These are phyloP conservation scores for Phytophthora ramorum DNA, from an alignment of 352 stramenopile species.

Conservation along the genomic window DNA sequence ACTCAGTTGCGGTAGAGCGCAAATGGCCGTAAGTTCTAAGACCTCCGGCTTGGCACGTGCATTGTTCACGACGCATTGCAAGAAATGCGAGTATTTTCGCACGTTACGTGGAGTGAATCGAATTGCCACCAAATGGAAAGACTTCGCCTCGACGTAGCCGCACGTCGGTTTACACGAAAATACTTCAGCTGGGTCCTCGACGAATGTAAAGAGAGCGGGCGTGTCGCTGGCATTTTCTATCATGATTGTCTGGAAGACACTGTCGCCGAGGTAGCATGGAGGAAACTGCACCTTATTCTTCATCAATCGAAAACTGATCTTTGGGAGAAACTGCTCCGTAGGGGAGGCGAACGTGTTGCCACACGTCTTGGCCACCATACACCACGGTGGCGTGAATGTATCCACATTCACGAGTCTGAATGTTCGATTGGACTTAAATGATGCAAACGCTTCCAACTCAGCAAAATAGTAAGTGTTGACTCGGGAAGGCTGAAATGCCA, in stretches of 20 bases:
- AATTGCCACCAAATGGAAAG: slow-evolving; percentile 86
- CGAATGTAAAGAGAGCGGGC: slow-evolving; percentile 87
- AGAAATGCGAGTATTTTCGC: slow-evolving; percentile 54
- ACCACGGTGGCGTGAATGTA: slow-evolving; percentile 93
- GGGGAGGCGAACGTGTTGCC: slow-evolving; percentile 90
- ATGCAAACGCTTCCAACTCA: slow-evolving; percentile 89
- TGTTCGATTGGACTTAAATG: slow-evolving; percentile 93
- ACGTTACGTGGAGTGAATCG: slow-evolving; percentile 65
- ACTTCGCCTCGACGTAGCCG: slow-evolving; percentile 79
- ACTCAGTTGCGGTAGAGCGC: slow-evolving; percentile 59
- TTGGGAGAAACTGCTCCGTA: slow-evolving; percentile 90
- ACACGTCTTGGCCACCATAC: slow-evolving; percentile 65
- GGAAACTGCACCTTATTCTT: slow-evolving; percentile 84
- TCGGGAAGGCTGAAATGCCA: slow-evolving; percentile 81
- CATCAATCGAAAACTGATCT: slow-evolving; percentile 66
- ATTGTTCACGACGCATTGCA: slow-evolving; percentile 85
- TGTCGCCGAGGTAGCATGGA: slow-evolving; percentile 88
- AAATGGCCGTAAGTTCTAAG: slow-evolving; percentile 65
- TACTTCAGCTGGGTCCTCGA: slow-evolving; percentile 56
- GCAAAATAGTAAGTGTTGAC: slow-evolving; percentile 91
- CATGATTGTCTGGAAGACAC: slow-evolving; percentile 89
- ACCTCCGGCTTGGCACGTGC: slow-evolving; percentile 49
- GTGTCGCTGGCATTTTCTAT: slow-evolving; percentile 91
- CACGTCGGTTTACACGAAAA: slow-evolving; percentile 79
- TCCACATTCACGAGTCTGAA: slow-evolving; percentile 94